These are phyloP conservation scores for Artemisia annua DNA, from an alignment of 129 eudicot species.

Conservation along the genomic window DNA sequence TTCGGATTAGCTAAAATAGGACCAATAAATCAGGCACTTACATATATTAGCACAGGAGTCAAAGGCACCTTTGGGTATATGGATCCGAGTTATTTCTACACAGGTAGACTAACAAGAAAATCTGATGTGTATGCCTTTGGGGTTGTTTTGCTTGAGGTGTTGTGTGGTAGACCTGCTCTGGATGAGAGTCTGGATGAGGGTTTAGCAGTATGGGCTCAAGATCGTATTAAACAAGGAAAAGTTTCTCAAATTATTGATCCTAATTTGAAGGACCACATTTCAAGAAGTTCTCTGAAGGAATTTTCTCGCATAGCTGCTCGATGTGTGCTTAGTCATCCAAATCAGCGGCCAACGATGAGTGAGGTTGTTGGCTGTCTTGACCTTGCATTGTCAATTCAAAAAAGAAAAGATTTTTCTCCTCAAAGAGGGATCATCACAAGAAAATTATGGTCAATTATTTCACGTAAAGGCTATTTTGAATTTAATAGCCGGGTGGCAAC, in stretches of 20 bases:
- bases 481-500: neutral
- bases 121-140: too few species aligned
- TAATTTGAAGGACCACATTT: neutral
- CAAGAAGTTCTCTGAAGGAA: conserved; percentile 6
- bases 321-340: conserved; percentile 12
- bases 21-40: conserved; percentile 9
- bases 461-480: neutral
- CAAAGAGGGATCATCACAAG: neutral
- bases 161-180: conserved; percentile 9
- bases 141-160: conserved; percentile 6
- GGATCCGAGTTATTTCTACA: conserved; percentile 14
- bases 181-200: conserved; percentile 11
- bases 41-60: neutral
- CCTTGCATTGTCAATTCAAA: conserved; percentile 5
- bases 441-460: conserved; percentile 5
- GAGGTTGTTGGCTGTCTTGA: conserved; percentile 11
- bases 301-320: neutral
- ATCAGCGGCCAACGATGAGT: too few species aligned
- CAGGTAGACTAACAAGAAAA: too few species aligned
- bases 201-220: conserved; percentile 21
- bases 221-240: conserved; percentile 14
- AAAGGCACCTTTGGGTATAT: conserved; percentile 25
- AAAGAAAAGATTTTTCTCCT: neutral
- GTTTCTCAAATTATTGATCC: neutral
- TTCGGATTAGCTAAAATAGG: conserved; percentile 22